A percentile compares a stretch with the other conserved stretches of the same genome.
phyloP scores from a whole-genome alignment of 148 eudicot species.

The Drosera capensis region DNA sequence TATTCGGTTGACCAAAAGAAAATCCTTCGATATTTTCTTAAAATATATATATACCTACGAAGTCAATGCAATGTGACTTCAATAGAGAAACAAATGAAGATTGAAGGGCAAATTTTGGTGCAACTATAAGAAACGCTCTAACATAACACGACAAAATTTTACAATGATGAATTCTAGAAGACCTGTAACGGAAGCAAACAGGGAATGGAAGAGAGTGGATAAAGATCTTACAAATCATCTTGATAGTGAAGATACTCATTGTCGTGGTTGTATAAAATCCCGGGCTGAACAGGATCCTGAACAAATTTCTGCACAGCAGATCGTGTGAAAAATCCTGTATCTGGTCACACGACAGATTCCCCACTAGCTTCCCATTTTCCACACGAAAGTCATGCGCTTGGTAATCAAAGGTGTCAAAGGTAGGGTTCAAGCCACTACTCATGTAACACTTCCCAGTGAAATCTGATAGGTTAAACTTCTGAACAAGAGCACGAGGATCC shows the following conservation, averaged over 20 bases:
- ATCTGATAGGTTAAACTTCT: conserved; percentile 54
- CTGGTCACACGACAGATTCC: conserved; percentile 70
- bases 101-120: too few species aligned
- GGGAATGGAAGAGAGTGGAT: background rate
- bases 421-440: conserved; percentile 79
- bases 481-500: conserved; percentile 47
- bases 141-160: too few species aligned
- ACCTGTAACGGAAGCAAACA: background rate
- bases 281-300: conserved; percentile 75
- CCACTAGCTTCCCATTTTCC: conserved; percentile 69
- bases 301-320: conserved; percentile 78
- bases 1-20: too few species aligned
- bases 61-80: too few species aligned
- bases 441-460: conserved; percentile 85
- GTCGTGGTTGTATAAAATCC: conserved; percentile 83
- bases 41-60: conserved; percentile 83
- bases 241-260: conserved; percentile 96
- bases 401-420: conserved; percentile 81
- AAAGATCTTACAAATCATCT: conserved; percentile 71
- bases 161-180: background rate
- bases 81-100: too few species aligned
- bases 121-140: too few species aligned
- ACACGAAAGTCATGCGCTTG: conserved; percentile 79
- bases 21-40: too few species aligned
- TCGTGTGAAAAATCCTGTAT: conserved; percentile 83